Percentiles rank a stretch among this genome's conserved stretches.
phyloP scores from a whole-genome alignment of 768 basidiomycete genomes.

The Tricholoma flavovirens region DNA sequence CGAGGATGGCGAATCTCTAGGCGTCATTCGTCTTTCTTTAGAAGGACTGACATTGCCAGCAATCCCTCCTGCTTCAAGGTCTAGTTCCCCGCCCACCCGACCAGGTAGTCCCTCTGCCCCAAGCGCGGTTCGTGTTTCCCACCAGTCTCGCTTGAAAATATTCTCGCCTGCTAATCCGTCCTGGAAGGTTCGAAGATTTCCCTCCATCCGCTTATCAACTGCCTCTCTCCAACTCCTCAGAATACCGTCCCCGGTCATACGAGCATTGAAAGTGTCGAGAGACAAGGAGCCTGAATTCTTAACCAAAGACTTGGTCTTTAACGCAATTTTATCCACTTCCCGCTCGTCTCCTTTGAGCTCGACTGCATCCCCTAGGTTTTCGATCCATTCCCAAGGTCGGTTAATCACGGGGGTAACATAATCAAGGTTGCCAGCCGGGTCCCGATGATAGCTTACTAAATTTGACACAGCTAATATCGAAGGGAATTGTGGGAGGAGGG shows the following conservation, averaged over 20 bases:
- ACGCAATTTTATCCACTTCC: conserved; percentile 33
- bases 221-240: conserved; percentile 23
- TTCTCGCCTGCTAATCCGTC: conserved; percentile 59
- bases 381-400: conserved; percentile 85
- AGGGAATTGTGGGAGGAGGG: conserved; percentile 53
- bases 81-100: conserved; percentile 17
- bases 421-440: conserved; percentile 44
- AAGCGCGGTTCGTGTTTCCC: conserved; percentile 55
- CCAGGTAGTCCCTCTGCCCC: conserved; percentile 25
- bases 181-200: conserved; percentile 54
- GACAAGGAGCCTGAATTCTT: conserved; percentile 69
- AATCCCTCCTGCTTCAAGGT: conserved; percentile 16
- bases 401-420: conserved; percentile 55
- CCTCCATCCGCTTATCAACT: conserved; percentile 30
- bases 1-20: conserved; percentile 37
- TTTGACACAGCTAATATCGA: conserved; percentile 46
- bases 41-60: conserved; percentile 8
- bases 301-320: conserved; percentile 31
- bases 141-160: conserved; percentile 70
- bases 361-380: conserved; percentile 59
- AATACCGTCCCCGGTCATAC: conserved; percentile 57
- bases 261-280: conserved; percentile 64
- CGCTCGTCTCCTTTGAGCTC: conserved; percentile 39
- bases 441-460: conserved; percentile 54
- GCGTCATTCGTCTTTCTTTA: conserved; percentile 21